These are phyloP conservation scores for Colletotrichum costaricense DNA, from an alignment of 2,329 filamentous ascomycete species.

Conservation along the genomic window DNA sequence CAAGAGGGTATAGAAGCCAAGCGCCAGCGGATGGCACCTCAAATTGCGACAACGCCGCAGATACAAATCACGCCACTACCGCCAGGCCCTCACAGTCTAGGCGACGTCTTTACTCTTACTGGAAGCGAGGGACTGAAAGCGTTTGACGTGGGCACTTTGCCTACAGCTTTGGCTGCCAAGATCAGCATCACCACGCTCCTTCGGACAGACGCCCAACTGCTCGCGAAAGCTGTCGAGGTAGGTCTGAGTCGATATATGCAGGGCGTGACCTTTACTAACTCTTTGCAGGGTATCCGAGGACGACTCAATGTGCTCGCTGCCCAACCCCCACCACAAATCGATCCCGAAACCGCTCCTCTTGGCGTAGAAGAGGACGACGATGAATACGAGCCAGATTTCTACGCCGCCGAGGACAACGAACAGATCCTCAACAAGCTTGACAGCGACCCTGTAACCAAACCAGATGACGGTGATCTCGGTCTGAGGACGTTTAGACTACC, in stretches of 20 bases:
- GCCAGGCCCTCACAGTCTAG: slow-evolving; percentile 80
- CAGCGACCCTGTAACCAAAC: slow-evolving; percentile 58
- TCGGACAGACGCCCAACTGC: slow-evolving; percentile 73
- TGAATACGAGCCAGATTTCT: slow-evolving; percentile 87
- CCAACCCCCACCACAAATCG: slow-evolving; percentile 58
- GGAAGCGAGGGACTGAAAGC: slow-evolving; percentile 77
- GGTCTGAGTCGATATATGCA: slow-evolving; percentile 43
- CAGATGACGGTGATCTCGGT: slow-evolving; percentile 66
- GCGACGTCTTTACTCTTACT: slow-evolving; percentile 89
- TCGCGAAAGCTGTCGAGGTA: slow-evolving; percentile 81
- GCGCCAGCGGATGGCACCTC: slow-evolving; percentile 72
- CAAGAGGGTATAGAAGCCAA: slow-evolving; percentile 83
- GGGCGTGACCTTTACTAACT: slow-evolving; percentile 34
- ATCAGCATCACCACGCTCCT: slow-evolving; percentile 85
- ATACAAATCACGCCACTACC: slow-evolving; percentile 76
- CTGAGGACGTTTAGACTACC: slow-evolving; percentile 85
- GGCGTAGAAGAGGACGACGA: slow-evolving; percentile 85
- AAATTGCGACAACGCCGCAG: slow-evolving; percentile 38
- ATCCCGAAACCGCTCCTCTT: slow-evolving; percentile 69
- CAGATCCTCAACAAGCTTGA: slow-evolving; percentile 84
- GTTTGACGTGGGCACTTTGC: slow-evolving; percentile 87
- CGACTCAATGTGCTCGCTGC: slow-evolving; percentile 60
- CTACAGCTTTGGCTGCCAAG: slow-evolving; percentile 78
- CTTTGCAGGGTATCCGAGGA: slow-evolving; percentile 60
- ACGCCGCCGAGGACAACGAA: slow-evolving; percentile 79